A percentile compares a stretch with the other conserved stretches of the same genome.
Conservation (phyloP, 2,329 filamentous ascomycete genomes). For the Venturiaceae sp. region DNA sequence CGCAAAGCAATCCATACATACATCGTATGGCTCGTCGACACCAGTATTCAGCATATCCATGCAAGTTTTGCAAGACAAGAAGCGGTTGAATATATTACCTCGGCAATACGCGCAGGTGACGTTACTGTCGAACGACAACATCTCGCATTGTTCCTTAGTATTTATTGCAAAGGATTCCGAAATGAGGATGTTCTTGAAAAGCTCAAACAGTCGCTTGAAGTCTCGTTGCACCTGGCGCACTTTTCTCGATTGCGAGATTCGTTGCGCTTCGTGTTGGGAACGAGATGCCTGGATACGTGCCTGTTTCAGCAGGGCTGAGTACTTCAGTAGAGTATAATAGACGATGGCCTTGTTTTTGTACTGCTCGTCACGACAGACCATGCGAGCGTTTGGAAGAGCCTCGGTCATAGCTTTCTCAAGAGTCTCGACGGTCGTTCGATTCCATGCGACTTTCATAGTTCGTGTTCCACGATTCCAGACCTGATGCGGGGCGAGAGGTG, state of each 20-base stretch:
- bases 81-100: constrained; percentile 94
- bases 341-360: constrained; percentile 98
- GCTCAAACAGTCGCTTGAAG: constrained; percentile 67
- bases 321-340: constrained; percentile 78
- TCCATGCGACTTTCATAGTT: constrained; percentile 98
- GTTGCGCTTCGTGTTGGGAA: constrained; percentile 24
- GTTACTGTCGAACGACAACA: constrained; percentile 75
- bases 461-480: constrained; percentile 96
- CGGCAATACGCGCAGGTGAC: constrained; percentile 94
- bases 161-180: constrained; percentile 75
- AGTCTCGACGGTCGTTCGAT: constrained; percentile 86
- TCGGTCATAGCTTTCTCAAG: constrained; percentile 78
- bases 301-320: constrained; percentile 50
- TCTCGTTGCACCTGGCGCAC: constrained; percentile 68
- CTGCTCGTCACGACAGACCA: constrained; percentile 94
- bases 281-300: constrained; percentile 46
- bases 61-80: constrained; percentile 84
- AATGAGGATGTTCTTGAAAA: constrained; percentile 71
- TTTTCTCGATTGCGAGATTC: constrained; percentile 33
- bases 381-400: constrained; percentile 75
- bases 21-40: constrained; percentile 80
- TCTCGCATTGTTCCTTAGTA: constrained; percentile 61
- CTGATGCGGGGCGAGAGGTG: constrained; percentile 87
- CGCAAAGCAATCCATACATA: constrained; percentile 98
- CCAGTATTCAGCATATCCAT: constrained; percentile 56